A percentile compares a stretch with the other conserved stretches of the same genome.
Evolutionary conservation across 352 stramenopile species (phyloP).

Genomic region (Phytophthora europaea): DNA sequence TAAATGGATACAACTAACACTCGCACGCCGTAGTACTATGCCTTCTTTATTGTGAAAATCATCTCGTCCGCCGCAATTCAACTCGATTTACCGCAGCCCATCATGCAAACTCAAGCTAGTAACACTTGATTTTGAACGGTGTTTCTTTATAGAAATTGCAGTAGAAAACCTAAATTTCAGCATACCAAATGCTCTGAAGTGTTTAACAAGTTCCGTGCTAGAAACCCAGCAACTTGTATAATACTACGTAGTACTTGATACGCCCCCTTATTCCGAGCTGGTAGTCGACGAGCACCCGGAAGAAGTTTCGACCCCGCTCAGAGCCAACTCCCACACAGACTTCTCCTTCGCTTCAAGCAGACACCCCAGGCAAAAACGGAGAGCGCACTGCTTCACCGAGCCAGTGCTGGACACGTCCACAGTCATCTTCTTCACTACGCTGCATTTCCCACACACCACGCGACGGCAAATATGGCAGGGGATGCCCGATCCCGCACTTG

Average conservation of each 20-base stretch:
- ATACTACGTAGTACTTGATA: not conserved
- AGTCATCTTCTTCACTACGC: conserved; percentile 59
- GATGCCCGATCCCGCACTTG: not conserved
- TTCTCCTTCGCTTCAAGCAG: conserved; percentile 55
- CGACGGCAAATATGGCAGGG: conserved; percentile 55
- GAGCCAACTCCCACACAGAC: conserved; percentile 53
- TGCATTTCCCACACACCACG: conserved; percentile 53
- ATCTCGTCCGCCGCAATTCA: too few species aligned
- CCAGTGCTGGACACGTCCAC: conserved; percentile 50
- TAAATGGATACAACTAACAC: too few species aligned
- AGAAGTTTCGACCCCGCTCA: conserved; percentile 20
- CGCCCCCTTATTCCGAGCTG: conserved; percentile 5
- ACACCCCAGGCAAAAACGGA: conserved; percentile 61
- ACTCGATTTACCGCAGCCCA: too few species aligned
- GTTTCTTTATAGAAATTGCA: too few species aligned
- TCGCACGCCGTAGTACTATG: too few species aligned
- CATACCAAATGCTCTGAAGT: not conserved
- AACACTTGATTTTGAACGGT: too few species aligned
- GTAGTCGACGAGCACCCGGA: conserved; percentile 17
- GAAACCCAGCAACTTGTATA: not conserved
- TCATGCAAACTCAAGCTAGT: too few species aligned
- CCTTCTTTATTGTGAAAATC: too few species aligned
- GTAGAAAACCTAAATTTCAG: not conserved
- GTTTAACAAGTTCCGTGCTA: too few species aligned
- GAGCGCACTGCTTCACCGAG: conserved; percentile 32